A percentile compares a stretch with the other conserved stretches of the same genome.
Evolutionary conservation across 441 rosid species (phyloP).

Genomic region (Syzygium malaccense): DNA sequence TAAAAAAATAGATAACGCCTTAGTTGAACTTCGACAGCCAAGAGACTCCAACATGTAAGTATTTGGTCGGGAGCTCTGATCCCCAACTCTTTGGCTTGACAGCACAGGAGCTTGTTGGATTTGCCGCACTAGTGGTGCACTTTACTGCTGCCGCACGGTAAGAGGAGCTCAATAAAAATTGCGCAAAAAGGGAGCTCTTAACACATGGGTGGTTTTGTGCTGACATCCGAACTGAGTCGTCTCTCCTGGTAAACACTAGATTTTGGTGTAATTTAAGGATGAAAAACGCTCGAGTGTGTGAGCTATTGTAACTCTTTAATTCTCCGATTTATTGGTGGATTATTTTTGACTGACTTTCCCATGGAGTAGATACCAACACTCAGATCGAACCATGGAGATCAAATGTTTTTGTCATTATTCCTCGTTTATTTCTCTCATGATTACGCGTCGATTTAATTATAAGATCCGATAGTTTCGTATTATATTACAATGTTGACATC

Average conservation of each 20-base stretch:
- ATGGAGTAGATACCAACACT: background rate
- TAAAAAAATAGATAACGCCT: too few relatives aligned
- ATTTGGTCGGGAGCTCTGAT: too few relatives aligned
- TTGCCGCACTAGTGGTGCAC: too few relatives aligned
- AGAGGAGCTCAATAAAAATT: background rate
- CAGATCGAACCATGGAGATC: rapidly evolving
- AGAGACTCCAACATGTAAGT: too few relatives aligned
- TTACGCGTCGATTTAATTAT: background rate
- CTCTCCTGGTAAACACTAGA: background rate
- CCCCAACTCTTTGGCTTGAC: too few relatives aligned
- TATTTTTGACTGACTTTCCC: background rate
- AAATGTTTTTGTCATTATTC: background rate
- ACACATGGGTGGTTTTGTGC: background rate
- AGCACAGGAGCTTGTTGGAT: too few relatives aligned
- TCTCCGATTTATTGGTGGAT: background rate
- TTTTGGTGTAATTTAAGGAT: background rate
- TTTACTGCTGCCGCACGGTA: background rate
- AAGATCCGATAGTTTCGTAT: background rate
- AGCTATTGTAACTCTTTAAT: background rate
- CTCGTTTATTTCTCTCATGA: rapidly evolving
- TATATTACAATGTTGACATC: background rate
- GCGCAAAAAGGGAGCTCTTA: background rate
- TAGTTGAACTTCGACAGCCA: too few relatives aligned
- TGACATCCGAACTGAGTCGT: background rate
- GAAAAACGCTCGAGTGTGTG: background rate